These are phyloP conservation scores for Wickerhamomyces sp. DNA, from an alignment of 1,139 yeast species.

Conservation along the genomic window DNA sequence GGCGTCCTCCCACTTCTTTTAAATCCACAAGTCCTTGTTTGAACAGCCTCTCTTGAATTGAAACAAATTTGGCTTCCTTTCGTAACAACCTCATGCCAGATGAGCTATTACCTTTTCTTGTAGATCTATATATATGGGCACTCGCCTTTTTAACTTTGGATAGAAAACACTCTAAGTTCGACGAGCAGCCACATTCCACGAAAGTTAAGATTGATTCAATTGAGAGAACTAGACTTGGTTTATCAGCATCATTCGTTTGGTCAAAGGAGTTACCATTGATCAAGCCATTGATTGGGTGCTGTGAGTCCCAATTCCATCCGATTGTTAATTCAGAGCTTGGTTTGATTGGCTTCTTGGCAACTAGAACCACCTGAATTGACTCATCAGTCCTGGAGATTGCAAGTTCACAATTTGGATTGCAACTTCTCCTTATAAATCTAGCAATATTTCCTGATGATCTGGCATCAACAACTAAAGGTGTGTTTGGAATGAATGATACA, in stretches of 20 bases:
- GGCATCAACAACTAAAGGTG: slow-evolving; percentile 68
- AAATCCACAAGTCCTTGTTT: slow-evolving; percentile 17
- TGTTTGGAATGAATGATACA: slow-evolving; percentile 49
- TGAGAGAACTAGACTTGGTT: slow-evolving; percentile 51
- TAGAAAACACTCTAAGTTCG: slow-evolving; percentile 48
- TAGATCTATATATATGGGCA: slow-evolving; percentile 48
- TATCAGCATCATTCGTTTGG: slow-evolving; percentile 42
- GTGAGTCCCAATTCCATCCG: slow-evolving; percentile 84
- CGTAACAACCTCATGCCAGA: slow-evolving; percentile 26
- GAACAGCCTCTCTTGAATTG: slow-evolving; percentile 28
- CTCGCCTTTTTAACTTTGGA: slow-evolving; percentile 59
- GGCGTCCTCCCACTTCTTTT: slow-evolving; percentile 11
- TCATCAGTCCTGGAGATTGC: slow-evolving; percentile 48
- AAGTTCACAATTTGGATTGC: slow-evolving; percentile 72
- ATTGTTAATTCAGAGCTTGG: slow-evolving; percentile 66
- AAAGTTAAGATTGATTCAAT: slow-evolving; percentile 58
- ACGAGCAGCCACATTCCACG: slow-evolving; percentile 67
- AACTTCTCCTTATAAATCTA: slow-evolving; percentile 71
- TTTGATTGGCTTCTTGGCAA: slow-evolving; percentile 52
- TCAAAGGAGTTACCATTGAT: slow-evolving; percentile 32
- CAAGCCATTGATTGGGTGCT: slow-evolving; percentile 65
- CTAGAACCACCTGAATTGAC: slow-evolving; percentile 51
- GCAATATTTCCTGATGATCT: slow-evolving; percentile 74
- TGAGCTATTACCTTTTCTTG: slow-evolving; percentile 42
- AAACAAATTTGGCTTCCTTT: slow-evolving; percentile 27